Conservation (phyloP, 2,329 filamentous ascomycete genomes). For the Xylariaceae sp. region DNA sequence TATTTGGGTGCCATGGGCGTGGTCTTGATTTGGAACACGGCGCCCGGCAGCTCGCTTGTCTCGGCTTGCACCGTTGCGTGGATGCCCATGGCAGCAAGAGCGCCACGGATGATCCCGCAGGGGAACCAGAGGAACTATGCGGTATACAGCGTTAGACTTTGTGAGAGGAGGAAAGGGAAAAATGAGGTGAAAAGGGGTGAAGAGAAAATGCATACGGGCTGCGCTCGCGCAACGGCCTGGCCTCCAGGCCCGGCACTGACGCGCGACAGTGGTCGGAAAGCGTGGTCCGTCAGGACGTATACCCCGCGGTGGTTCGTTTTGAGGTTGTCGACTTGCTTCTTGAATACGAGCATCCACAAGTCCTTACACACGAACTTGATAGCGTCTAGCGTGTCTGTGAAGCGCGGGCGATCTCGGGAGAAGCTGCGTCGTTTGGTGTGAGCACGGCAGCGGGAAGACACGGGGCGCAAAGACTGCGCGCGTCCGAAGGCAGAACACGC, state of each 20-base stretch:
- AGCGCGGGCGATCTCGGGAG: constrained; percentile 77
- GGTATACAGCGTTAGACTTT: not conserved
- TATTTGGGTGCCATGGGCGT: constrained; percentile 42
- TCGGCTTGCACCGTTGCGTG: constrained; percentile 89
- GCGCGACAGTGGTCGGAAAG: constrained; percentile 80
- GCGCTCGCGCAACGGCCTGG: constrained; percentile 68
- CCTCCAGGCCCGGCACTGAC: constrained; percentile 82
- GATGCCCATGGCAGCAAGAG: constrained; percentile 87
- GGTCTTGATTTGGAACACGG: constrained; percentile 95
- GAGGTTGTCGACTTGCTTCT: constrained; percentile 96
- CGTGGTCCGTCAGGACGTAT: constrained; percentile 90
- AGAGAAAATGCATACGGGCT: constrained; percentile 59
- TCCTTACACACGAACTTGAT: constrained; percentile 99
- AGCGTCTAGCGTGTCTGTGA: constrained; percentile 86
- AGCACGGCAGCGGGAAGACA: not conserved
- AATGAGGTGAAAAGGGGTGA: constrained; percentile 5
- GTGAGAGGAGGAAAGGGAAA: constrained; percentile 6
- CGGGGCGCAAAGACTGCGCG: not conserved
- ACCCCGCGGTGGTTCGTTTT: constrained; percentile 98
- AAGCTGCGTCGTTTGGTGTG: constrained; percentile 49
- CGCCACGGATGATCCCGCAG: constrained; percentile 85
- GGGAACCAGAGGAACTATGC: constrained; percentile 88
- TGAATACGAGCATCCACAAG: constrained; percentile 88
- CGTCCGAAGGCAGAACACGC: not conserved
- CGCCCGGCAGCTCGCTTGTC: constrained; percentile 77